Conservation (phyloP, 345 rosid genomes). For the Murraya koenigii region DNA sequence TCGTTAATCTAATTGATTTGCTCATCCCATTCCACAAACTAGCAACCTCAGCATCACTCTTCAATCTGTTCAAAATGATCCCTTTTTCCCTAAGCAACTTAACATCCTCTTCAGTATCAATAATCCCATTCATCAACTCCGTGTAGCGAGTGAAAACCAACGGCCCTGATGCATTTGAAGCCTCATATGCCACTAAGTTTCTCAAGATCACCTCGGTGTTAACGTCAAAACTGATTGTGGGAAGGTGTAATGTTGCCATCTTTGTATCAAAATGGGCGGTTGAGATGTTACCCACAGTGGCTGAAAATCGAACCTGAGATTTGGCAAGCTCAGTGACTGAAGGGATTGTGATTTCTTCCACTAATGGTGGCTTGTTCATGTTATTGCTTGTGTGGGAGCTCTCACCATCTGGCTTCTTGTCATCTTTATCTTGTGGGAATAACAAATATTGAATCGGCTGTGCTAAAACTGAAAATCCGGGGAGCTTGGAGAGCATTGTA, state of each 20-base stretch:
- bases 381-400: neutral
- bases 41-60: constrained; percentile 62
- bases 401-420: constrained; percentile 10
- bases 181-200: constrained; percentile 6
- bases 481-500: constrained; percentile 55
- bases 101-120: constrained; percentile 61
- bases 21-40: constrained; percentile 82
- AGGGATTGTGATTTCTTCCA: constrained; percentile 76
- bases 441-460: constrained; percentile 28
- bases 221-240: constrained; percentile 50
- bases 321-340: constrained; percentile 41
- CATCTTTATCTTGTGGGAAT: constrained; percentile 5
- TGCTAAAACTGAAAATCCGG: constrained; percentile 37
- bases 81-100: constrained; percentile 63
- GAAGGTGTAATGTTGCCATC: constrained; percentile 41
- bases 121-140: constrained; percentile 71
- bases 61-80: constrained; percentile 14
- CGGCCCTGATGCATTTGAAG: constrained; percentile 34
- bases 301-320: constrained; percentile 20
- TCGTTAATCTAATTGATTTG: constrained; percentile 57
- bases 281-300: constrained; percentile 24
- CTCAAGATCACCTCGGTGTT: constrained; percentile 53
- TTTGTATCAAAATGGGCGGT: constrained; percentile 45
- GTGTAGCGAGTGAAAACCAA: constrained; percentile 56
- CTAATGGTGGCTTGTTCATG: constrained; percentile 43